These are phyloP conservation scores for Nemania sp. DNA, from an alignment of 2,329 filamentous ascomycete genomes.

Conservation along the genomic window DNA sequence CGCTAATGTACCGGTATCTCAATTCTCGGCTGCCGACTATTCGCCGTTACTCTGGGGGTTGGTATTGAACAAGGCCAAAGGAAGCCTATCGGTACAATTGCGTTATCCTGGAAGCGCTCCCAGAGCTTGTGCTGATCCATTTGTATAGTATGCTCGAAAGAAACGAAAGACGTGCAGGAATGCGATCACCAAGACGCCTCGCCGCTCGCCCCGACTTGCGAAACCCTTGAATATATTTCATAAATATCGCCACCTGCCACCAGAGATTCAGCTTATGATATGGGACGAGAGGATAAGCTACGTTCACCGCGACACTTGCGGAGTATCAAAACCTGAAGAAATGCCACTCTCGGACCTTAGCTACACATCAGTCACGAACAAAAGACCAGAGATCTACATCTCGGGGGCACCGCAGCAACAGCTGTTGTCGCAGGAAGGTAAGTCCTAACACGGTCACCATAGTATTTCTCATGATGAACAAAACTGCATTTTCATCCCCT, in stretches of 20 bases:
- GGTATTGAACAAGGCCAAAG: conserved; percentile 50
- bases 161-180: conserved; percentile 1
- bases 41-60: conserved; percentile 53
- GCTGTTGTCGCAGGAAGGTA: conserved; percentile 32
- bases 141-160: conserved; percentile 51
- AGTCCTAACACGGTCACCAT: too few relatives aligned
- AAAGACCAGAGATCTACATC: conserved; percentile 20
- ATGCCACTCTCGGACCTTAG: too few relatives aligned
- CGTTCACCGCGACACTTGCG: too few relatives aligned
- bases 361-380: too few relatives aligned
- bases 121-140: conserved; percentile 48
- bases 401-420: conserved; percentile 26
- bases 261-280: conserved; percentile 37
- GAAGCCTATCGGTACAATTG: conserved; percentile 42
- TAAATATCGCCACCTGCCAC: conserved; percentile 33
- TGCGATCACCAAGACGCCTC: conserved; percentile 6
- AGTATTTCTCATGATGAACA: too few relatives aligned
- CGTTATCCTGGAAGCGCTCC: conserved; percentile 45
- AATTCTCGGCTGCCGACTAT: conserved; percentile 47
- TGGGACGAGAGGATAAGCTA: too few relatives aligned
- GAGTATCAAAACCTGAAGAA: too few relatives aligned
- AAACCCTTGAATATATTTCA: conserved; percentile 38
- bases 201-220: conserved; percentile 35
- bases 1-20: conserved; percentile 44
- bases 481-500: too few relatives aligned